Evolutionary conservation across 805 yeast species (phyloP), one percentile per base, ranked within the genome.

Genomic region (Pichia phayaonensis): DNA sequence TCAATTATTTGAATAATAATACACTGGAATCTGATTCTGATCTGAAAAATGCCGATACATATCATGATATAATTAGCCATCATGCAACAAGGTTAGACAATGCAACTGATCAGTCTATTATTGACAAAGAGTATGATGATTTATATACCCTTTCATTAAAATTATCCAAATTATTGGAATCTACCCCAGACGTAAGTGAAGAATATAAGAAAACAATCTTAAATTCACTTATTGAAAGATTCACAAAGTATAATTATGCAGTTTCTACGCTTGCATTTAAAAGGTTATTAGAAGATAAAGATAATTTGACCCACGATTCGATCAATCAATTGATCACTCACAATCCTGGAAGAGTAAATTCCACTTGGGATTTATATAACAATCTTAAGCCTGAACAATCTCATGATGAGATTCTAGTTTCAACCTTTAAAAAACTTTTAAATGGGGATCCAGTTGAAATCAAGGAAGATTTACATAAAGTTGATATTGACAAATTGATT

Each of bases 321-420:
- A 46, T 61, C 11, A 44, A 53, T 20, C 62, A 66, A 42, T 43
- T 65, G 2, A 56, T 69, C n/a, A 59, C 57, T 51, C 54, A 64
- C 38, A 69, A 69, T 53, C 71, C 73, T 0, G 72, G 71, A 11
- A 59, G 73, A 50, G 69, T 67, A 18, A 55, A 54, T 36, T 56
- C 68, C 13, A 61, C 64, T 41, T 68, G 63, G 62, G 70, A 67
- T 46, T 34, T 68, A 15, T 67, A 49, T 44, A 49, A 58, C 11
- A 48, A 53, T 16, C 50, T 50, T 12, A 49, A 49, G 27, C 52
- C 52, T 20, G 31, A 45, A 8, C 34, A 44, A 8, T 20, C 44
- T 7, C 48, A 46, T 11, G 60, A 59, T 40, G 36, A 41, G 15
- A 26, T 56, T 6, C 39, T 50, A 8, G 38, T 47, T 16, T 54